A percentile compares a stretch with the other conserved stretches of the same genome.
Conservation (phyloP, 1,139 yeast species). For the Candida sp. region DNA sequence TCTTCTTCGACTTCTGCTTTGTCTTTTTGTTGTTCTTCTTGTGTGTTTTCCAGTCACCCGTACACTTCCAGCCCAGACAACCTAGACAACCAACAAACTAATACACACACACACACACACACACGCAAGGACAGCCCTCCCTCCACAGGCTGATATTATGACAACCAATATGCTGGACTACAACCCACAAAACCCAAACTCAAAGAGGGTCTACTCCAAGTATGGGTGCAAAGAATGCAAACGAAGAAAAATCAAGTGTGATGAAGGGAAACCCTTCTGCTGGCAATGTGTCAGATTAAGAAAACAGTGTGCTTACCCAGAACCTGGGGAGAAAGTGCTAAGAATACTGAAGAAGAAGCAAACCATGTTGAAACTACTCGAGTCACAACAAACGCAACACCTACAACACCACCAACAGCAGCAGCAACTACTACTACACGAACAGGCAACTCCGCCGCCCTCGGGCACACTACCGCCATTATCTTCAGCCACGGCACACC, state of each 20-base stretch:
- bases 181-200: not conserved
- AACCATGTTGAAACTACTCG: slow-evolving; percentile 4
- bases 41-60: too few species aligned
- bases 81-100: too few species aligned
- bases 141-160: too few species aligned
- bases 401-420: slow-evolving; percentile 4
- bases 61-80: too few species aligned
- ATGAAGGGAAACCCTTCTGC: slow-evolving; percentile 62
- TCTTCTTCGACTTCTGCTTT: too few species aligned
- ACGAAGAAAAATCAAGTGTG: slow-evolving; percentile 53
- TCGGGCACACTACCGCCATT: not conserved
- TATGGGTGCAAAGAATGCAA: slow-evolving; percentile 47
- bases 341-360: slow-evolving; percentile 27
- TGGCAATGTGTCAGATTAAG: slow-evolving; percentile 44
- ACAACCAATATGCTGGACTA: slow-evolving; percentile 1
- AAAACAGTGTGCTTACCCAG: slow-evolving; percentile 39
- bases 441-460: slow-evolving; percentile 4
- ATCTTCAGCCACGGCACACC: not conserved
- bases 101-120: too few species aligned
- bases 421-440: slow-evolving; percentile 5
- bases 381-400: not conserved
- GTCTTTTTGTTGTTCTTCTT: too few species aligned
- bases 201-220: slow-evolving; percentile 31
- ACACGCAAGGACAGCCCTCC: too few species aligned
- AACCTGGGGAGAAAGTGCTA: slow-evolving; percentile 34